Evolutionary conservation across 257 asterid genomes (phyloP), one percentile per base, ranked within the genome.

Genomic region (Gentiana straminea): DNA sequence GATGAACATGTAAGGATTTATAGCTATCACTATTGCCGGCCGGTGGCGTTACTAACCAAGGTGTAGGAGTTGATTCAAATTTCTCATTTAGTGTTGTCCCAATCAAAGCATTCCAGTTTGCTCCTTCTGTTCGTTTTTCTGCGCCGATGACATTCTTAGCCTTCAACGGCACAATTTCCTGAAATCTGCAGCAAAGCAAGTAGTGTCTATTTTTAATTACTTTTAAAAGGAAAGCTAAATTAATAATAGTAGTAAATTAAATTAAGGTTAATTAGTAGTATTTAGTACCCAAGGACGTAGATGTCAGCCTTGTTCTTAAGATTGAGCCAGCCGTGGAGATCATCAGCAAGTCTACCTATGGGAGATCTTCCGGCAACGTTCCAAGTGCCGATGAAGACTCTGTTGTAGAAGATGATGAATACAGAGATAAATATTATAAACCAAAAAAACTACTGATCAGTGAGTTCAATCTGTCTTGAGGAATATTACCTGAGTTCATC

Each of bases 281-380:
- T 24, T 24, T 24, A 24, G 24, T 80, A 86, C 97, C 97, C 97
- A 44, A 89, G 82, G 64, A 86, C 97, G 66, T 89, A 89, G 52
- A 89, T 72, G 63, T 86, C 97, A 43, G 89, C 97, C 62, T 82
- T 78, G 37, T 86, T 86, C 73, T 73, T 81, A 57, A 82, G 84
- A 67, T 89, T 86, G 63, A 89, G 71, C 97, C 97, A 89, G 64
- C 84, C 95, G 37, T 81, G 86, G 78, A 86, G 70, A 69, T 89
- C 94, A 39, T 75, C 89, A 45, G 87, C 95, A 72, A 86, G 71
- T 62, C 84, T 81, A 52, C 93, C 94, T 45, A 78, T 77, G 0
- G 97, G 97, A 39, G 95, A 81, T 72, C 81, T 77, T 67, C 97
- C 97, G 36, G 94, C 95, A 55, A 86, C 97, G 72, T 89, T 89